phyloP scores from a whole-genome alignment of 768 basidiomycete genomes.

The Boletus reticulatus region DNA sequence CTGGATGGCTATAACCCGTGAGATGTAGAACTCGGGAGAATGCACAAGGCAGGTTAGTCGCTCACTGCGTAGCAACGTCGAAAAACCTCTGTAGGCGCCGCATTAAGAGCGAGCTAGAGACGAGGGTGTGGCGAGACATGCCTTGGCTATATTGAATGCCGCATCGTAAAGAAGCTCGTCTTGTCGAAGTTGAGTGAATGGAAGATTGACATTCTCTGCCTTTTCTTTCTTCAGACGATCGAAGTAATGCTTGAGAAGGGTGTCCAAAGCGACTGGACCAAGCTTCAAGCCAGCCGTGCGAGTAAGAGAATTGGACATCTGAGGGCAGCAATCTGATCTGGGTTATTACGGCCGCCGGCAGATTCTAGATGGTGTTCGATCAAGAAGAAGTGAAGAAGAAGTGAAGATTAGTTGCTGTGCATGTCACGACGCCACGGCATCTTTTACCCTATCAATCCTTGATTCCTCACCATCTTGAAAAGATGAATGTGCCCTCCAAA shows the following conservation, averaged over 20 bases:
- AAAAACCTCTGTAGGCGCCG: slow-evolving; percentile 61
- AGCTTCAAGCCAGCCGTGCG: slow-evolving; percentile 60
- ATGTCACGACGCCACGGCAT: too few relatives aligned
- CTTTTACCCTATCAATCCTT: too few relatives aligned
- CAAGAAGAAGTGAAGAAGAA: too few relatives aligned
- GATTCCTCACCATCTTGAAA: too few relatives aligned
- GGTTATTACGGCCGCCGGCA: too few relatives aligned
- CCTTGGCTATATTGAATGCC: slow-evolving; percentile 75
- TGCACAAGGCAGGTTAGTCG: not conserved
- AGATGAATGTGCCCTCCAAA: not conserved
- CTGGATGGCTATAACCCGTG: slow-evolving; percentile 58
- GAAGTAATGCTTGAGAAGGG: slow-evolving; percentile 84
- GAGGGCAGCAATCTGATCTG: not conserved
- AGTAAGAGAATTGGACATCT: slow-evolving; percentile 54
- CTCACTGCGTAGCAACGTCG: slow-evolving; percentile 66
- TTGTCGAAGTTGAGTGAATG: slow-evolving; percentile 51
- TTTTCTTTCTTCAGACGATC: slow-evolving; percentile 52
- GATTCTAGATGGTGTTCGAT: too few relatives aligned
- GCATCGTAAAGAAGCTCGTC: slow-evolving; percentile 83
- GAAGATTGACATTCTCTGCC: slow-evolving; percentile 33
- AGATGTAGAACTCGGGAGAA: not conserved
- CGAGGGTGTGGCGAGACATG: slow-evolving; percentile 24
- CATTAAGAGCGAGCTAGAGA: not conserved
- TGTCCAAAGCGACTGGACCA: slow-evolving; percentile 73
- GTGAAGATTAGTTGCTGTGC: too few relatives aligned